Evolutionary conservation across 306 rosid species (phyloP).

Genomic region (Echinosophora koreensis): DNA sequence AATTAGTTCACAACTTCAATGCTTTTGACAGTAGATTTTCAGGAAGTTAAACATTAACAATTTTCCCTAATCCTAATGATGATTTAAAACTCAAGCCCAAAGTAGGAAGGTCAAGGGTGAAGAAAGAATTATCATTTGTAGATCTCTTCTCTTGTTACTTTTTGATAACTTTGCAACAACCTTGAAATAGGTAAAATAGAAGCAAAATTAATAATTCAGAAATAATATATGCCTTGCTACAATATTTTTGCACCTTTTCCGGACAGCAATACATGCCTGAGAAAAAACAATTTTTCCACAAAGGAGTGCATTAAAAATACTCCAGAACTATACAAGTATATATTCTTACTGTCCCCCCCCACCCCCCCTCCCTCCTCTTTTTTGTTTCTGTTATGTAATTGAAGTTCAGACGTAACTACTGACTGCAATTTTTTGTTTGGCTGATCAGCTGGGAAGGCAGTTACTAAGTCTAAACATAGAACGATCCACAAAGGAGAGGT

Average conservation of each 20-base stretch:
- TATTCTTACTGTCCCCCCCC: background rate
- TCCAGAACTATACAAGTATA: background rate
- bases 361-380: background rate
- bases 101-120: slow-evolving; percentile 1
- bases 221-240: slow-evolving; percentile 21
- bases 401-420: slow-evolving; percentile 22
- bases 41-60: background rate
- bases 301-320: slow-evolving; percentile 30
- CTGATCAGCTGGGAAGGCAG: background rate
- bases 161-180: slow-evolving; percentile 66
- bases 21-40: background rate
- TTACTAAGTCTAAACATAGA: background rate
- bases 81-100: slow-evolving; percentile 12
- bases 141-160: background rate
- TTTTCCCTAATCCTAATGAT: slow-evolving; percentile 4
- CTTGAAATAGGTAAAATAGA: slow-evolving; percentile 54
- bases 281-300: slow-evolving; percentile 13
- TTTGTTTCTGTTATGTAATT: slow-evolving; percentile 20
- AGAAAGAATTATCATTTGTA: background rate
- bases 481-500: slow-evolving; percentile 19
- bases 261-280: slow-evolving; percentile 10
- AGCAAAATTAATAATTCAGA: slow-evolving; percentile 31
- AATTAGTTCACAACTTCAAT: background rate
- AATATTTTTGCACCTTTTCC: slow-evolving; percentile 14
- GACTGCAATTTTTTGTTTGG: background rate